A percentile compares a stretch with the other conserved stretches of the same genome.
These are phyloP conservation scores for Pseudisothecium myosuroides DNA, from an alignment of 225 moss, liverwort and hornwort species.

Conservation along the genomic window DNA sequence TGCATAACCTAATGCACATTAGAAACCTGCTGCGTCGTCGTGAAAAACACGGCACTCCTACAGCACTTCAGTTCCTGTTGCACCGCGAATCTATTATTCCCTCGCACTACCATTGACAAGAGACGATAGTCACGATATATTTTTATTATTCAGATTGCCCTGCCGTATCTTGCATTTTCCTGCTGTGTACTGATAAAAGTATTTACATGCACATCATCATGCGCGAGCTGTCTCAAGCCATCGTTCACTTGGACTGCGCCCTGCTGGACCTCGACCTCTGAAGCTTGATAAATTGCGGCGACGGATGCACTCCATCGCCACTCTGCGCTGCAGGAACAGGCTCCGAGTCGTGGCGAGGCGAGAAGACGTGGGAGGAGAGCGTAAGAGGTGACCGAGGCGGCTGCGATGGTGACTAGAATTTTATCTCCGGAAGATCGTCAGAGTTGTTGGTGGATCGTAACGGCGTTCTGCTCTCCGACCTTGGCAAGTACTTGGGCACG, in stretches of 20 bases:
- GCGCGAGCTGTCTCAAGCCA: background rate
- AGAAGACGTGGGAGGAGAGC: constrained; percentile 21
- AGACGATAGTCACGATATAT: background rate
- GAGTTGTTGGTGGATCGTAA: constrained; percentile 15
- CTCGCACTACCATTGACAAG: background rate
- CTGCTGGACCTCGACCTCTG: constrained; percentile 15
- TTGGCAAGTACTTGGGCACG: background rate
- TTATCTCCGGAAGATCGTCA: background rate
- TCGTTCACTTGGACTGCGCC: background rate
- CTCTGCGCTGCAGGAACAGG: background rate
- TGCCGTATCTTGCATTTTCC: background rate
- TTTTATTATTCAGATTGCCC: background rate
- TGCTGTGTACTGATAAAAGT: background rate
- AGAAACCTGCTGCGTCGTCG: background rate
- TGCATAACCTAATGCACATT: background rate
- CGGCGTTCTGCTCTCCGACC: constrained; percentile 45
- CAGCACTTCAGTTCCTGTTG: background rate
- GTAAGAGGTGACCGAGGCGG: background rate
- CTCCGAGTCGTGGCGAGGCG: background rate
- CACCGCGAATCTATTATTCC: background rate
- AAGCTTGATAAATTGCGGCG: constrained; percentile 14
- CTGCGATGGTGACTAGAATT: background rate
- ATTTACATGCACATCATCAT: background rate
- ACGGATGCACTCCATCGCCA: background rate
- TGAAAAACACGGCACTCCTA: background rate